Conservation (phyloP, 2,329 filamentous ascomycete species). For the Diaporthe citrichinensis region DNA sequence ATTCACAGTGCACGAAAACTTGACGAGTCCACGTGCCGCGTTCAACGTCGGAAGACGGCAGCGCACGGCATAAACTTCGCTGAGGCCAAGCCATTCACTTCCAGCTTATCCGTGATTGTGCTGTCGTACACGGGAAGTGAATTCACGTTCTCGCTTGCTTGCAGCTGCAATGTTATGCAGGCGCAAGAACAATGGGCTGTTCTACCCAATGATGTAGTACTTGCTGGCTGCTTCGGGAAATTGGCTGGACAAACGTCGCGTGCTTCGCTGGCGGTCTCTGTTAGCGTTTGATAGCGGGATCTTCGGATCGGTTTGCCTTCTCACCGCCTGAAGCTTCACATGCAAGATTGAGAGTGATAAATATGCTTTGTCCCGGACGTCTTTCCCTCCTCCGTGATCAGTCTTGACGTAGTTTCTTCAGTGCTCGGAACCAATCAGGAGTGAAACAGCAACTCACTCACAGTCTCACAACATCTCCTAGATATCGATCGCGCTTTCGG, state of each 20-base stretch:
- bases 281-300: conserved; percentile 36
- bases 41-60: conserved; percentile 11
- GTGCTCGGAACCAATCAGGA: not conserved
- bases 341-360: conserved; percentile 1
- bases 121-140: not conserved
- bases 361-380: not conserved
- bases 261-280: conserved; percentile 24
- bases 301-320: conserved; percentile 30
- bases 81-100: conserved; percentile 1
- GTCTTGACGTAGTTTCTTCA: not conserved
- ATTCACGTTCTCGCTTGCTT: not conserved
- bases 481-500: conserved; percentile 67
- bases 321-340: conserved; percentile 31
- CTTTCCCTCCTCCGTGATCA: not conserved
- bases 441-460: too few species aligned
- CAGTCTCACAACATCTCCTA: conserved; percentile 11
- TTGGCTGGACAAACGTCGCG: conserved; percentile 14
- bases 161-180: conserved; percentile 16
- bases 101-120: not conserved
- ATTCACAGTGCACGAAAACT: not conserved
- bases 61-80: not conserved
- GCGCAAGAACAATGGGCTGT: conserved; percentile 1
- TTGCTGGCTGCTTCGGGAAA: conserved; percentile 25
- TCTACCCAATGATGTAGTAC: conserved; percentile 2
- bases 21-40: not conserved